Base-by-base conservation (phyloP, 1,139 yeast species). In the Yamadazyma triangularis region DNA sequence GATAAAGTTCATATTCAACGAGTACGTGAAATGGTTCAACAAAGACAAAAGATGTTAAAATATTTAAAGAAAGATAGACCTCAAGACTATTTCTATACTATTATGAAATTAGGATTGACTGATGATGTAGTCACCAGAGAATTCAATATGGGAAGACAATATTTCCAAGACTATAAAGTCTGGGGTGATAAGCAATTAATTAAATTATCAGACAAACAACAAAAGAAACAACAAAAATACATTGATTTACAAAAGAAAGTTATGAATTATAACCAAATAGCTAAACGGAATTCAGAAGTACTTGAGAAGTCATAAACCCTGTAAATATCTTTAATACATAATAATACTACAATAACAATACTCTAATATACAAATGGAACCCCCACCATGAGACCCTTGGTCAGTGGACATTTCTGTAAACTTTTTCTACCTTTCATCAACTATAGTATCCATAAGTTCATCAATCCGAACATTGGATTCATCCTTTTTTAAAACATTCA, bases 91-190 rank as follows among this genome's bases (percentile, higher is more conserved):
- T 87, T 74, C 58, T 81, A 87, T 78, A 71, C 95, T 30, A 78
- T 89, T 41, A 85, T 84, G 48, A 87, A 87, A 58, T 69, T 91
- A 35, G 97, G 97, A 2, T 70, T 91, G 40, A 78, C 85, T 20
- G 97, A 91, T 56, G 82, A 74, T 39, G 81, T 81, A 15, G 78
- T 88, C 18, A 74, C 74, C 30, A 66, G 74, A 47, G 96, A 89
- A 63, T 89, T 89, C 69, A 80, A 78, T 57, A 74, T 89, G 80
- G 85, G 83, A 46, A 78, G 77, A 54, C 76, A 77, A 53, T 89
- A 89, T 67, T 76, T 87, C 74, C 89, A 85, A 60, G 85, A 84
- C 53, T 85, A 77, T 60, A 72, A 80, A 58, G 81, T 88, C 55
- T 88, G 88, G 77, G 95, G 94, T 27, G 73, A 67, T 46, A 66